Conservation (phyloP, 208 protist genomes). For the Crithidia thermophila region DNA sequence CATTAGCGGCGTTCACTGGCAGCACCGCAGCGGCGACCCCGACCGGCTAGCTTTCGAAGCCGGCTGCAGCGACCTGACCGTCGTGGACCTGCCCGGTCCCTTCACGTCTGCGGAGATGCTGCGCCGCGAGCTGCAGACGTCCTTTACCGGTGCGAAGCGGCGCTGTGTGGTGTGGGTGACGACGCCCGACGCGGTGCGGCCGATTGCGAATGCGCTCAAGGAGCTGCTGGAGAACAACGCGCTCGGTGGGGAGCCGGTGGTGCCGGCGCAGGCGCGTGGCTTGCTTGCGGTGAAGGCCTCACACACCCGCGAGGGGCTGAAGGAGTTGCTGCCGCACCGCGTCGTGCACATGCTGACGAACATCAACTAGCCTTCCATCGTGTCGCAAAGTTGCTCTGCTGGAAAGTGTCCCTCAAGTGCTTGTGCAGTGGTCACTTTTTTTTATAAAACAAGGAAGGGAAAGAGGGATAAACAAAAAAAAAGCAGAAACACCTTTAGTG, state of each 20-base stretch:
- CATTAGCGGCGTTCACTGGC: conserved; percentile 42
- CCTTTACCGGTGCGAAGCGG: conserved; percentile 8
- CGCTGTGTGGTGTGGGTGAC: conserved; percentile 67
- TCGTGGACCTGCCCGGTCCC: conserved; percentile 1
- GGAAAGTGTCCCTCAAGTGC: no score
- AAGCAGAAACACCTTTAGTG: no score
- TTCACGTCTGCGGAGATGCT: conserved; percentile 28
- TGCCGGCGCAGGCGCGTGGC: conserved; percentile 45
- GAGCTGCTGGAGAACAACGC: conserved; percentile 75
- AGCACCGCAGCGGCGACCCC: not conserved
- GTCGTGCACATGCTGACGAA: conserved; percentile 74
- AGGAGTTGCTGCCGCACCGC: conserved; percentile 62
- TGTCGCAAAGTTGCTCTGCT: no score
- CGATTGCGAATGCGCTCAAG: conserved; percentile 57
- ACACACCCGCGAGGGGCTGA: conserved; percentile 52
- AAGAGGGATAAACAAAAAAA: no score
- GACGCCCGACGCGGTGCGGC: conserved; percentile 27
- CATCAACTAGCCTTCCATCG: not conserved
- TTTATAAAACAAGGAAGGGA: no score
- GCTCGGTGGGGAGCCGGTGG: conserved; percentile 45
- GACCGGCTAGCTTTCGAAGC: conserved; percentile 18
- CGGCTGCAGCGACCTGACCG: conserved; percentile 9
- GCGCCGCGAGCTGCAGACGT: conserved; percentile 20
- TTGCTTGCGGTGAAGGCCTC: conserved; percentile 49
- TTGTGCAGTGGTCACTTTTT: no score